Evolutionary conservation across 2,329 filamentous ascomycete species (phyloP).

Genomic region (Kalmusia sp.): DNA sequence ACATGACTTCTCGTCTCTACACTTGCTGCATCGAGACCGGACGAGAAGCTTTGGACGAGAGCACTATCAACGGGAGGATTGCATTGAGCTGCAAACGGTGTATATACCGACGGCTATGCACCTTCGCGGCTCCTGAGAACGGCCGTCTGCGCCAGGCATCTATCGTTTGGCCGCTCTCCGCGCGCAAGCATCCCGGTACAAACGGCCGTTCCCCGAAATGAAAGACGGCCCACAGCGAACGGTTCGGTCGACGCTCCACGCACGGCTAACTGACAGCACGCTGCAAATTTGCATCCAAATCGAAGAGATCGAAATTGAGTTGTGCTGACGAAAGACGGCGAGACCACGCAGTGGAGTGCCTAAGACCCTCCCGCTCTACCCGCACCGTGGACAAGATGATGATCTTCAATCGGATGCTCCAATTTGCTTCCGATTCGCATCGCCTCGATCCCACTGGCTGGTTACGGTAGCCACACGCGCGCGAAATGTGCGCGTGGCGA

Average conservation of each 20-base stretch:
- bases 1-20: not conserved
- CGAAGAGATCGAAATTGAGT: conserved; percentile 2
- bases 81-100: not conserved
- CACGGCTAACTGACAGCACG: not conserved
- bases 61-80: not conserved
- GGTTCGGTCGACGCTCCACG: not conserved
- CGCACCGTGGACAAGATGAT: conserved; percentile 11
- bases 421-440: not conserved
- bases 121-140: not conserved
- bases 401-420: conserved; percentile 8
- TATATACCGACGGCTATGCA: conserved; percentile 4
- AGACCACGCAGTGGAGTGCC: not conserved
- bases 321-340: conserved; percentile 6
- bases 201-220: conserved; percentile 7
- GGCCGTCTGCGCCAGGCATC: not conserved
- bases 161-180: not conserved
- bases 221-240: not conserved
- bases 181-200: not conserved
- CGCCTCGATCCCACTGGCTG: conserved; percentile 6
- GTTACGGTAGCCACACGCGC: conserved; percentile 6
- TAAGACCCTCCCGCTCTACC: conserved; percentile 10
- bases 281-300: not conserved
- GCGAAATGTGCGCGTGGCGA: conserved; percentile 11
- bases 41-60: not conserved
- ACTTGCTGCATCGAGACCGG: not conserved